Percentiles rank a stretch among this genome's conserved stretches.
Conservation (phyloP, 2,329 filamentous ascomycete genomes). For the Sporothrix inflata region DNA sequence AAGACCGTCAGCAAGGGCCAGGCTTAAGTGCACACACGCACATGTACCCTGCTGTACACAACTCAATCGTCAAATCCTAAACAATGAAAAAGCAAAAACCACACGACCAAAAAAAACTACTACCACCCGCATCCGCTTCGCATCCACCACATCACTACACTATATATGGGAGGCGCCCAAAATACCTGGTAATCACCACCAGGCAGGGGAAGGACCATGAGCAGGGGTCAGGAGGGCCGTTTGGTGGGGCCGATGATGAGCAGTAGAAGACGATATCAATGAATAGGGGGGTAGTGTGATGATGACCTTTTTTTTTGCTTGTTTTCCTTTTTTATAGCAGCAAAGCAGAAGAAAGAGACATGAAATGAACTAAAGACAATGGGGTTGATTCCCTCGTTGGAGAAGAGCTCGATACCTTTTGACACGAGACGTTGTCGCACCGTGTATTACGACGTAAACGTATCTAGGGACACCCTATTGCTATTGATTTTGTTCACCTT, state of each 20-base stretch:
- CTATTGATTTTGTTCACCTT: no score
- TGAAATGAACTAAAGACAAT: constrained; percentile 1
- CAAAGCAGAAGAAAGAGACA: constrained; percentile 18
- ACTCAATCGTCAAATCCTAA: not conserved
- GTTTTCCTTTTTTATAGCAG: constrained; percentile 20
- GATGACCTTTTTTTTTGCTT: not conserved
- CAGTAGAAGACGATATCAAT: constrained; percentile 22
- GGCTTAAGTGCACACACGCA: constrained; percentile 42
- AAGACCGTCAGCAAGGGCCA: constrained; percentile 66
- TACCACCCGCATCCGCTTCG: constrained; percentile 14
- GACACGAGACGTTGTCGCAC: no score
- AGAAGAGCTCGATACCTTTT: no score
- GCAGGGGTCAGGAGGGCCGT: not conserved
- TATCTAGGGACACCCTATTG: no score
- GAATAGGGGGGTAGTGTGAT: not conserved
- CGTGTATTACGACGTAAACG: no score
- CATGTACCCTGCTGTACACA: not conserved
- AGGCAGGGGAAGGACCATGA: not conserved
- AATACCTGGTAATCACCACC: not conserved
- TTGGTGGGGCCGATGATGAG: not conserved
- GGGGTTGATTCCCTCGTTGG: not conserved
- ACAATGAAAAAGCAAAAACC: not conserved
- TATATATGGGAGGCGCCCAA: constrained; percentile 4
- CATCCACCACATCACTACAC: not conserved
- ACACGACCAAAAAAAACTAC: not conserved